phyloP scores from a whole-genome alignment of 768 basidiomycete genomes.

The Plicaturopsis crispa region DNA sequence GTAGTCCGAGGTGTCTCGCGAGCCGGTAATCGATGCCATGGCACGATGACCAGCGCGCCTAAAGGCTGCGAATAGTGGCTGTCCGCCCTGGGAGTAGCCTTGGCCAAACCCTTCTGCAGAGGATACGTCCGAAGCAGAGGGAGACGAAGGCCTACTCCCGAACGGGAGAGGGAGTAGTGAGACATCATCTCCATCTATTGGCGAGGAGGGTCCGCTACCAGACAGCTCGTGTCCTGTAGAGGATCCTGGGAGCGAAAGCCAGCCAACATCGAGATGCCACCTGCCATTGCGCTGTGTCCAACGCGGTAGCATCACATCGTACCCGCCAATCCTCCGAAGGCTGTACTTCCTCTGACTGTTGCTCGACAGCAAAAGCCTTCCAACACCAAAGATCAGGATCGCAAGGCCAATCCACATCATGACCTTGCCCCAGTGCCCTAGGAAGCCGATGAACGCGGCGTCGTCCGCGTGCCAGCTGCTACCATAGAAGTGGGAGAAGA shows the following conservation, averaged over 20 bases:
- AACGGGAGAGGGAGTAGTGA: constrained; percentile 60
- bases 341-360: constrained; percentile 51
- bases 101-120: constrained; percentile 35
- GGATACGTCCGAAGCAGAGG: constrained; percentile 42
- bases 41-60: constrained; percentile 51
- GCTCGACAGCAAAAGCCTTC: constrained; percentile 46
- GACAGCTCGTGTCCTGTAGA: too few species aligned
- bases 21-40: constrained; percentile 39
- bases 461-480: constrained; percentile 99
- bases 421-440: constrained; percentile 80
- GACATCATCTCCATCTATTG: constrained; percentile 39
- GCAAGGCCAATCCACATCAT: constrained; percentile 81
- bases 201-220: constrained; percentile 30
- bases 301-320: constrained; percentile 74
- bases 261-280: constrained; percentile 65
- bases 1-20: constrained; percentile 24
- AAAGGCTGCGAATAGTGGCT: constrained; percentile 44
- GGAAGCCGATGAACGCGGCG: constrained; percentile 93
- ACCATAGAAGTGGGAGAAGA: constrained; percentile 97
- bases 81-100: constrained; percentile 24
- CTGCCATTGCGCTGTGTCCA: constrained; percentile 63
- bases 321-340: constrained; percentile 58
- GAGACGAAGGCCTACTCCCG: constrained; percentile 49
- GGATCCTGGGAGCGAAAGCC: constrained; percentile 42
- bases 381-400: constrained; percentile 62